A percentile compares a stretch with the other conserved stretches of the same genome.
phyloP scores from a whole-genome alignment of 352 stramenopile genomes.

The Phytopythium sindhum region DNA sequence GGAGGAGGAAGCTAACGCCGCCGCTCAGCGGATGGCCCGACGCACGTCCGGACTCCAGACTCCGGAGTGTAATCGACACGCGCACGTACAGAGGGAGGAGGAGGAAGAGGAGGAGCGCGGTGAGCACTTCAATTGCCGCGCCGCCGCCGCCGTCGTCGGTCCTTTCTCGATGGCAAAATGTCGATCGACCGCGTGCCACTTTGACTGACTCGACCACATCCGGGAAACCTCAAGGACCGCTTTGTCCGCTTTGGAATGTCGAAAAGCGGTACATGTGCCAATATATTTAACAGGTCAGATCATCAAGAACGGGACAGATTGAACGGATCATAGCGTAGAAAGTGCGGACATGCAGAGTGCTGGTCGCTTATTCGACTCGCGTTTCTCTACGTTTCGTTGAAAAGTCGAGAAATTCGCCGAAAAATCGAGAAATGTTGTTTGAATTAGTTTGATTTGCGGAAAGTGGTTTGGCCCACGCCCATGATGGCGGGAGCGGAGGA shows the following conservation, averaged over 20 bases:
- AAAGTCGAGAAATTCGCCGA: slow-evolving; percentile 1
- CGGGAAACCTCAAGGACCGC: not conserved
- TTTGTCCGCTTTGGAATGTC: not conserved
- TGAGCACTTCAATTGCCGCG: not conserved
- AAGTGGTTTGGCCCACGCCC: too few relatives aligned
- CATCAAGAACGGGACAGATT: not conserved
- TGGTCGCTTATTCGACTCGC: not conserved
- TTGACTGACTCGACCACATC: not conserved
- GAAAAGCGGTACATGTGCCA: not conserved
- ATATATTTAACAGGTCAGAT: not conserved
- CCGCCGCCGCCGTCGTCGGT: not conserved
- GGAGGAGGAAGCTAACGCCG: not conserved
- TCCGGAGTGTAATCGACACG: not conserved
- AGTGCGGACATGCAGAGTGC: not conserved
- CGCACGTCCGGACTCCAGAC: too few relatives aligned
- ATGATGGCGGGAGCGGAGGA: slow-evolving; percentile 2
- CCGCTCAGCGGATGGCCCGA: not conserved
- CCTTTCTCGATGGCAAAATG: not conserved
- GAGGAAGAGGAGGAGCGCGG: not conserved
- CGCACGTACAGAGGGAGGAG: not conserved
- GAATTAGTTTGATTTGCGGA: not conserved
- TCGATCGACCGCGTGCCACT: not conserved
- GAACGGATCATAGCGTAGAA: not conserved
- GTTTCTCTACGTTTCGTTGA: slow-evolving; percentile 3
- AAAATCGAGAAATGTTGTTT: slow-evolving; percentile 2